Evolutionary conservation across 1,284 basidiomycete genomes (phyloP).

Genomic region (Austroboletus rostrupii): DNA sequence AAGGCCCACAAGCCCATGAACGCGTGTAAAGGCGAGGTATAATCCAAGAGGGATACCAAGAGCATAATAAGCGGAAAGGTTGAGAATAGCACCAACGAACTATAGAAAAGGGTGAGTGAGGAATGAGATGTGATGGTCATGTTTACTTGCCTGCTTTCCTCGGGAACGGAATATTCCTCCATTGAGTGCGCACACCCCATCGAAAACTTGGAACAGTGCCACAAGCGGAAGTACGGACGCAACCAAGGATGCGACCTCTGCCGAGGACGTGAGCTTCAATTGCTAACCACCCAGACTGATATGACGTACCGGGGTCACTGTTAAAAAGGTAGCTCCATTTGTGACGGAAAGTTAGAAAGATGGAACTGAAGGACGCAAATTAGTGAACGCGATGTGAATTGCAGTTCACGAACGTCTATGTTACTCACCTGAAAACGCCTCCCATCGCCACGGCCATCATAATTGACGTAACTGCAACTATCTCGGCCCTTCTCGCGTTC

Average conservation of each 20-base stretch:
- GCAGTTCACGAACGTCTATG: background rate
- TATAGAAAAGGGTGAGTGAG: background rate
- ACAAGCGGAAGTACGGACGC: constrained; percentile 72
- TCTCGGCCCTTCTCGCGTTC: constrained; percentile 63
- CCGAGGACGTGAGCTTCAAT: constrained; percentile 3
- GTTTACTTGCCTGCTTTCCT: constrained; percentile 61
- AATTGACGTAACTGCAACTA: constrained; percentile 60
- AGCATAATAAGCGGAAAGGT: constrained; percentile 63
- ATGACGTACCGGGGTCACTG: constrained; percentile 59
- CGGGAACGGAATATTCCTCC: constrained; percentile 77
- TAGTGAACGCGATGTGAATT: too few species aligned
- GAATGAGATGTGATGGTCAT: background rate
- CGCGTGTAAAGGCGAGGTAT: constrained; percentile 55
- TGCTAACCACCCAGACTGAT: background rate
- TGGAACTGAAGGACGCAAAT: constrained; percentile 37
- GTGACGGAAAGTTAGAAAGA: constrained; percentile 72
- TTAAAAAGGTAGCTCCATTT: constrained; percentile 85
- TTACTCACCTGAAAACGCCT: constrained; percentile 55
- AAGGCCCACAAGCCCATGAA: constrained; percentile 51
- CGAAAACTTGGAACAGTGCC: constrained; percentile 82
- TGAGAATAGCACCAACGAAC: constrained; percentile 60
- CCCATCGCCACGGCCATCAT: constrained; percentile 60
- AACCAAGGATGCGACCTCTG: constrained; percentile 63
- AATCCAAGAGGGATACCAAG: constrained; percentile 68
- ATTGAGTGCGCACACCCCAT: constrained; percentile 65